A percentile compares a stretch with the other conserved stretches of the same genome.
Conservation (phyloP, 2,329 filamentous ascomycete genomes). For the Harringtonia aguacate region DNA sequence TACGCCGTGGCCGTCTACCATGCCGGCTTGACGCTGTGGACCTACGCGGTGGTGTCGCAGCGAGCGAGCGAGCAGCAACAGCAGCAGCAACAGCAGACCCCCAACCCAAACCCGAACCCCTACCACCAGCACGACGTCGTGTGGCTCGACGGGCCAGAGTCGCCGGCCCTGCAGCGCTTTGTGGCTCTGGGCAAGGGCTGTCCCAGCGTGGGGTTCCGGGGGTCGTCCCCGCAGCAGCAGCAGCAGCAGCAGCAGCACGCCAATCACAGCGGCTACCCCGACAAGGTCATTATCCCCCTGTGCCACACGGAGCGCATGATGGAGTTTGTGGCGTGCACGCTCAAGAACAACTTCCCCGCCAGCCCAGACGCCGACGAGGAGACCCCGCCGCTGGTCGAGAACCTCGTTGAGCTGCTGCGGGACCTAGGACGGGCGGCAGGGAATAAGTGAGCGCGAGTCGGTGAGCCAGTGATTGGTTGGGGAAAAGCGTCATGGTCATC, state of each 20-base stretch:
- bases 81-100: background rate
- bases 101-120: background rate
- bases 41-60: conserved; percentile 45
- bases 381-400: conserved; percentile 54
- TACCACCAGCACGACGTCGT: background rate
- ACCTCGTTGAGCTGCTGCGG: conserved; percentile 52
- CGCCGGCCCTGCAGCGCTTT: conserved; percentile 43
- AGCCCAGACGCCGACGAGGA: conserved; percentile 20
- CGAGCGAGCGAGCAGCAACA: background rate
- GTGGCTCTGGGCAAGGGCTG: conserved; percentile 41
- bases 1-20: conserved; percentile 60
- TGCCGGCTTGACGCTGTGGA: conserved; percentile 57
- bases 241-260: background rate
- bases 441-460: too few relatives aligned
- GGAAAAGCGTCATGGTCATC: too few relatives aligned
- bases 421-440: conserved; percentile 43
- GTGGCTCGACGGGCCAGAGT: conserved; percentile 37
- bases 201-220: conserved; percentile 24
- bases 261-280: conserved; percentile 18
- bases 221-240: too few relatives aligned
- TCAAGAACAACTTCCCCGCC: conserved; percentile 38
- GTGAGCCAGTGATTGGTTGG: too few relatives aligned
- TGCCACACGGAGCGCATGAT: conserved; percentile 49
- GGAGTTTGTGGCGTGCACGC: conserved; percentile 43
- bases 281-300: too few relatives aligned